Evolutionary conservation across 768 basidiomycete genomes (phyloP), one percentile per base, ranked within the genome.

Genomic region (Pisolithus orientalis): DNA sequence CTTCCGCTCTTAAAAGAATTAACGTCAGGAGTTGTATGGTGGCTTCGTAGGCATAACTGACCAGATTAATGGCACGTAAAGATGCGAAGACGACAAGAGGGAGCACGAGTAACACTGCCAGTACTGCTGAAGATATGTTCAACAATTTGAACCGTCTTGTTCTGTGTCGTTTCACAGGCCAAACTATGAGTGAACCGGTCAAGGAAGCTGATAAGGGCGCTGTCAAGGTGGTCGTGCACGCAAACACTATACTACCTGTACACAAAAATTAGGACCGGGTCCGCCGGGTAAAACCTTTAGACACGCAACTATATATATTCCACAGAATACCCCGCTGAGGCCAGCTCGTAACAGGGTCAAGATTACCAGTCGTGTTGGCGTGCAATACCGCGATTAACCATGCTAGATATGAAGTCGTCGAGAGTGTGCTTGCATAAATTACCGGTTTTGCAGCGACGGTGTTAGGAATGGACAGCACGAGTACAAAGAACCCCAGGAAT

Each of bases 191-290:
- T 13, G 57, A 68, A 27, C 75, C 75, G 52, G 75, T 76, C 49
- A 87, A 65, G 3, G 85, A 80, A 37, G 80, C 73, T 55, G 85
- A 87, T 49, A 88, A 65, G 17, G 84, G 79, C 16, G 87, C 71
- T 4, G 87, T 85, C 53, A 79, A 77, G 6, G 80, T 71, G 1
- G 86, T 81, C 16, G 82, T 75, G 60, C 86, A 88, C 11, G 81
- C 72, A 62, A 89, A 88, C 8, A 80, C 78, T n/a, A 62, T 28
- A 17, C 75, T 76, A 47, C 78, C 85, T 87, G 53, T 54, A 29
- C 28, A 40, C 50, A 34, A 34, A 16, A 8, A 24, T 43, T 13
- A 9, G 14, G 49, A 46, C 28, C 38, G 16, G 40, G 44, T 24
- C 52, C 28, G 0, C 32, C 34, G 16, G 5, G 3, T 9, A 28